phyloP scores from a whole-genome alignment of 2,329 filamentous ascomycete species.

The Aspergillus uvarum region DNA sequence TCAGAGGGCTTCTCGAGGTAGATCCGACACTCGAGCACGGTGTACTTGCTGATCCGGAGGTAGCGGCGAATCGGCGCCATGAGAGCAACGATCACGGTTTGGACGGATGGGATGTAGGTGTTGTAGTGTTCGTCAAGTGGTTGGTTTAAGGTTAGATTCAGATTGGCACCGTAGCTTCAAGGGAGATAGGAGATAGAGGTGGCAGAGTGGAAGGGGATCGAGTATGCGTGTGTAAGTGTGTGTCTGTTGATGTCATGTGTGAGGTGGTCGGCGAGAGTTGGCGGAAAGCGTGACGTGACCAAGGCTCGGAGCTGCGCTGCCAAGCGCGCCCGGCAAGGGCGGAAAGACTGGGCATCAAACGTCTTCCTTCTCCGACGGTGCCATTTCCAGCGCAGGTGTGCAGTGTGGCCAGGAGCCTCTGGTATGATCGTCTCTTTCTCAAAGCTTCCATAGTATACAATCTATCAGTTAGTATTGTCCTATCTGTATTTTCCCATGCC shows the following conservation, averaged over 20 bases:
- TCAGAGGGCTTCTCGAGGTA: slow-evolving; percentile 90
- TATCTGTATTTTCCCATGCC: no score
- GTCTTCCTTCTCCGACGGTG: no score
- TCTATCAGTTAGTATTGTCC: no score
- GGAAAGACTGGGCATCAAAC: neutral
- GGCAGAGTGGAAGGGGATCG: neutral
- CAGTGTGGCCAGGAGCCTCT: no score
- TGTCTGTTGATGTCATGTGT: neutral
- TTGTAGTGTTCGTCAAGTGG: neutral
- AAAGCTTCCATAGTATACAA: no score
- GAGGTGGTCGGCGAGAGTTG: neutral
- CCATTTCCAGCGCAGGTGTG: neutral
- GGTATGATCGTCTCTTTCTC: no score
- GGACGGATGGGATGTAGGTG: neutral
- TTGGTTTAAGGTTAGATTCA: neutral
- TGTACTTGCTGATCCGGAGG: slow-evolving; percentile 86
- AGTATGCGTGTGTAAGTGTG: neutral
- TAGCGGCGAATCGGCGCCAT: slow-evolving; percentile 92
- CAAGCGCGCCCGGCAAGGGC: neutral
- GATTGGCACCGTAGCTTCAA: neutral
- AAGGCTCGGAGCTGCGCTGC: neutral
- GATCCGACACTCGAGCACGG: slow-evolving; percentile 93
- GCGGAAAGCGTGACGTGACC: neutral
- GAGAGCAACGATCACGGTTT: neutral
- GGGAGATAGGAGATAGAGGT: neutral